These are phyloP conservation scores for Eucalyptus leucophloia DNA, from an alignment of 345 rosid genomes.

Conservation along the genomic window DNA sequence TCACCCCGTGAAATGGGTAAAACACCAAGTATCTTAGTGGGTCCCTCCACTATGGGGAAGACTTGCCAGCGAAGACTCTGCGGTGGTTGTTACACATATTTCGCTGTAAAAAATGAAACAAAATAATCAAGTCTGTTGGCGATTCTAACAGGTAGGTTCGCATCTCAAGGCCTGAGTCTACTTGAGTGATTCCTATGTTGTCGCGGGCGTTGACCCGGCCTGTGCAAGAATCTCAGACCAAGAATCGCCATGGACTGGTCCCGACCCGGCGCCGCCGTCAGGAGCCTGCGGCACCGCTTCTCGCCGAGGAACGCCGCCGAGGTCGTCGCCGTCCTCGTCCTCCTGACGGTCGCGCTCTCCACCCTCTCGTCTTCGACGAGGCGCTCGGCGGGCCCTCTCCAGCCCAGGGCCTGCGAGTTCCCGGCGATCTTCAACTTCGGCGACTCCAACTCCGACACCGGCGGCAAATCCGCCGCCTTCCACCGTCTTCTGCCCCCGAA, in stretches of 20 bases:
- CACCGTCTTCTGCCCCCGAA: neutral
- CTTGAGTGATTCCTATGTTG: neutral
- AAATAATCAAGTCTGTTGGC: neutral
- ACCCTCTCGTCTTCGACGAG: neutral
- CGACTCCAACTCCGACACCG: slow-evolving; percentile 10
- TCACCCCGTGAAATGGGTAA: accelerated
- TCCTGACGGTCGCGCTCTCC: neutral
- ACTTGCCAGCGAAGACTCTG: accelerated
- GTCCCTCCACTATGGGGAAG: accelerated
- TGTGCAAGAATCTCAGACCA: neutral
- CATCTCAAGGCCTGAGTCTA: neutral
- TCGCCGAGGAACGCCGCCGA: neutral
- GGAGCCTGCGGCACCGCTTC: neutral
- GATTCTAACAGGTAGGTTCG: neutral
- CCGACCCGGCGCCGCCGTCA: neutral
- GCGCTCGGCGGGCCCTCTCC: slow-evolving; percentile 7
- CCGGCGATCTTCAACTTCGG: slow-evolving; percentile 7
- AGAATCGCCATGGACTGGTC: neutral
- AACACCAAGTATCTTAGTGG: no score
- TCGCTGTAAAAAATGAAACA: no score
- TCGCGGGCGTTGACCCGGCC: neutral
- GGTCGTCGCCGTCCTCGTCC: neutral
- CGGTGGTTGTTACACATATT: no score
- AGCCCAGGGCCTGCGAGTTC: slow-evolving; percentile 9
- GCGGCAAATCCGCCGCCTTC: slow-evolving; percentile 6